Evolutionary conservation across 2,329 filamentous ascomycete species (phyloP).

Genomic region (Bimuria novae-zelandiae): DNA sequence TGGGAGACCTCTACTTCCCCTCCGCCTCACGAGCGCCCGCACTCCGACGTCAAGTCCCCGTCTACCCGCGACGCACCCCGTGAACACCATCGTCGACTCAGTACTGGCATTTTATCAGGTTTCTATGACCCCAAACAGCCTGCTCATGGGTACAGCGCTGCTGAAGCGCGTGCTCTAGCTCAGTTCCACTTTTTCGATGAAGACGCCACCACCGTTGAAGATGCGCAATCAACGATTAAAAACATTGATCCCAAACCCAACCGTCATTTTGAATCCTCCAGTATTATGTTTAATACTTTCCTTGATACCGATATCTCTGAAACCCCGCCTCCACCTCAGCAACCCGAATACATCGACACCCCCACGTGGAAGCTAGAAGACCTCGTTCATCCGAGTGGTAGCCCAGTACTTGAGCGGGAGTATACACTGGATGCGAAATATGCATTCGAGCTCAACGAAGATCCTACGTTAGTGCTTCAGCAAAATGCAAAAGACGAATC

Average conservation of each 20-base stretch:
- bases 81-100: not conserved
- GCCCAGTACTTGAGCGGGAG: not conserved
- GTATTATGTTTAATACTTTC: no score
- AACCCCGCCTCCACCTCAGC: not conserved
- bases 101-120: not conserved
- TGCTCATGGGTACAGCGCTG: no score
- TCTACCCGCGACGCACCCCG: not conserved
- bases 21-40: not conserved
- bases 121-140: no score
- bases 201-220: not conserved
- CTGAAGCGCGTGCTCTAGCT: not conserved
- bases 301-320: not conserved
- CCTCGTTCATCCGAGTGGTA: not conserved
- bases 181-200: not conserved
- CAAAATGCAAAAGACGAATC: not conserved
- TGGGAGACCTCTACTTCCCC: not conserved
- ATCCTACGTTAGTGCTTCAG: not conserved
- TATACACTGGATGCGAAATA: not conserved
- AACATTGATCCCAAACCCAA: not conserved
- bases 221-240: no score
- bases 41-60: not conserved
- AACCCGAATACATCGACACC: not conserved
- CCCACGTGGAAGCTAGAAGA: not conserved
- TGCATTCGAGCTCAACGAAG: not conserved
- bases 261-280: not conserved